Evolutionary conservation across 208 protist genomes (phyloP).

Genomic region (Wallacemonas sp.): DNA sequence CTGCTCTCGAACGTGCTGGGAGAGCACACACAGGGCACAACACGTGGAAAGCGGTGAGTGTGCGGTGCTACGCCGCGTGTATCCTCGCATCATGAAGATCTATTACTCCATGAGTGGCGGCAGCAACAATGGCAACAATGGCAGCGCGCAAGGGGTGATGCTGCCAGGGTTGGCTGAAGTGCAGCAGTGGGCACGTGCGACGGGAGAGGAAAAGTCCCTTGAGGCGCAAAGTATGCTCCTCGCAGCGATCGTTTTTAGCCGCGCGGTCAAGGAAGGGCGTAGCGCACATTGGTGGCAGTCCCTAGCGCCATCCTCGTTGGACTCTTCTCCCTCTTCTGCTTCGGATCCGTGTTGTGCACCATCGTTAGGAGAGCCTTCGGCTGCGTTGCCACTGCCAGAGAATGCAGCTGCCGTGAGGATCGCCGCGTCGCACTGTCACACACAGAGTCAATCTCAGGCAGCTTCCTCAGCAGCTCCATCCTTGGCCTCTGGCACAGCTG

Average conservation of each 20-base stretch:
- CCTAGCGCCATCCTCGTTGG: too few relatives aligned
- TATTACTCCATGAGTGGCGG: slow-evolving; percentile 27
- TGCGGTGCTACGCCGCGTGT: slow-evolving; percentile 43
- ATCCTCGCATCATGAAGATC: slow-evolving; percentile 54
- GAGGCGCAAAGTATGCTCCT: slow-evolving; percentile 56
- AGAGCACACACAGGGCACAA: slow-evolving; percentile 16
- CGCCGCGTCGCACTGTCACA: too few relatives aligned
- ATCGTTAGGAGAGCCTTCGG: too few relatives aligned
- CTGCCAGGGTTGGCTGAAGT: slow-evolving; percentile 35
- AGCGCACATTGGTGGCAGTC: slow-evolving; percentile 8
- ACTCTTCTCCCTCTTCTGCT: too few relatives aligned
- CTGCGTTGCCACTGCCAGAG: too few relatives aligned
- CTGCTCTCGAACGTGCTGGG: slow-evolving; percentile 57
- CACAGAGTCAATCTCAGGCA: too few relatives aligned
- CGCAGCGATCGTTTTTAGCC: slow-evolving; percentile 28
- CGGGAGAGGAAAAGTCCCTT: slow-evolving; percentile 40
- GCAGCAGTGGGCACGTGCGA: slow-evolving; percentile 45
- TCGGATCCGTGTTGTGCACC: too few relatives aligned
- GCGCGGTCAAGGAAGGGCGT: slow-evolving; percentile 31
- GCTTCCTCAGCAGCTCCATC: background rate
- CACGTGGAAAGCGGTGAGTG: slow-evolving; percentile 55
- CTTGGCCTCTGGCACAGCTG: background rate
- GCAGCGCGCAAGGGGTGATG: too few relatives aligned
- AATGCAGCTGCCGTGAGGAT: too few relatives aligned
- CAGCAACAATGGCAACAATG: background rate